Base-by-base conservation (phyloP, 2,329 filamentous ascomycete genomes). In the Nannizziopsis arthrosporioides region DNA sequence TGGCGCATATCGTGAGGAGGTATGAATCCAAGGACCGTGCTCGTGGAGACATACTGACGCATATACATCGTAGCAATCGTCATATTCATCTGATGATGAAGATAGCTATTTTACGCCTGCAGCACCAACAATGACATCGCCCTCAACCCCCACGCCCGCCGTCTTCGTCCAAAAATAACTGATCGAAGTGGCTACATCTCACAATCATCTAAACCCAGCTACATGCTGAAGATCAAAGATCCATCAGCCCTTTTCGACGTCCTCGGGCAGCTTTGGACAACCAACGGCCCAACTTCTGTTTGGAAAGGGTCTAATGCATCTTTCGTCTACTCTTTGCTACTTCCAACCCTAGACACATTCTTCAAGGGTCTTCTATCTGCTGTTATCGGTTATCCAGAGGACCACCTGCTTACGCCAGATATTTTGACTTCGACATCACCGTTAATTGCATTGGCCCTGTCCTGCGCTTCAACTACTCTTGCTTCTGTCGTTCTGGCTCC, bases 261-360 rank as follows among this genome's bases (percentile, higher is more conserved):
- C 2, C 78, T 98, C 51, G 81, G 82, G 5, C 84, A 93, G 62
- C 70, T 96, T 15, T 96, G 92, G 85, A 76, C 82, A 42, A 90
- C 84, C 56, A 90, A 94, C 62, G 86, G 88, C 32, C 82, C 82
- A 0, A 89, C 88, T 75, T 92, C 92, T 3, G 81, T 95, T 4
- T 98, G 90, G 89, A 95, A 95, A 64, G 77, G 83, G 7, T 86
- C 88, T 34, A 96, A 96, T 62, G 80, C 85, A 11, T 93, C 88
- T 1, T 98, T 96, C 60, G 73, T 96, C 43, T 94, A 96, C 68
- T 85, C 82, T 0, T 78, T 95, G 41, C 74, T 96, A 14, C 78
- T 89, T 53, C 87, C 87, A 9, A 82, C 93, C 6, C 71, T 94
- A 27, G 92, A 96, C 63, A 89, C 86, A 57, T 98, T 93, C 81